These are phyloP conservation scores for Plasmodium gallinaceum DNA, from an alignment of 169 alveolate genomes.

Conservation along the genomic window DNA sequence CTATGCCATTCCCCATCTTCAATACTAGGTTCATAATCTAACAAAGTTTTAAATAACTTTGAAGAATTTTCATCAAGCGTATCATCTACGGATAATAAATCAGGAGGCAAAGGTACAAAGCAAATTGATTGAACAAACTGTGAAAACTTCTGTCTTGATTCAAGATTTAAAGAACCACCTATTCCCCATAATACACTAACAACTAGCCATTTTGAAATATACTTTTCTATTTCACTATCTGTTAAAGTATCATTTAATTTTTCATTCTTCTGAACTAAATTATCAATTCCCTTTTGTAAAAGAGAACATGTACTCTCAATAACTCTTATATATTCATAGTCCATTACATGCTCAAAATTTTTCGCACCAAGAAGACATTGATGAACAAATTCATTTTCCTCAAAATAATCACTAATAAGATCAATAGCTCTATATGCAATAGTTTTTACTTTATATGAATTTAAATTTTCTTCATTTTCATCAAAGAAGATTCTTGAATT, in stretches of 20 bases:
- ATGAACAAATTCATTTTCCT: constrained; percentile 74
- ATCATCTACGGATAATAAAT: constrained; percentile 12
- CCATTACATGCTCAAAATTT: constrained; percentile 73
- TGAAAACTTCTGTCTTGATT: constrained; percentile 89
- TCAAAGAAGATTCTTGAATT: constrained; percentile 50
- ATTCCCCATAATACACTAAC: constrained; percentile 94
- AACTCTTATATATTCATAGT: constrained; percentile 74
- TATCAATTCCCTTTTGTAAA: constrained; percentile 66
- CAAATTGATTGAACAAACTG: constrained; percentile 87
- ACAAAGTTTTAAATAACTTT: constrained; percentile 82
- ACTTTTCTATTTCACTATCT: constrained; percentile 78
- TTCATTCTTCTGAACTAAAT: constrained; percentile 61
- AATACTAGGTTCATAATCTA: constrained; percentile 94
- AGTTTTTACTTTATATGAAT: constrained; percentile 13
- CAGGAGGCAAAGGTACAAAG: constrained; percentile 77
- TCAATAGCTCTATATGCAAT: constrained; percentile 66
- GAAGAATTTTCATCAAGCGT: constrained; percentile 23
- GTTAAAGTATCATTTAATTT: constrained; percentile 35
- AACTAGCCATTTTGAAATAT: constrained; percentile 90
- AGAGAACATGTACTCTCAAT: constrained; percentile 69
- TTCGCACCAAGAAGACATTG: constrained; percentile 52
- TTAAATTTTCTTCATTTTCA: constrained; percentile 52
- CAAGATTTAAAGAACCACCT: constrained; percentile 93
- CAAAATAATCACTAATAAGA: constrained; percentile 69
- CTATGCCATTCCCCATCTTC: constrained; percentile 95